Evolutionary conservation across 176 grass and related monocot species (phyloP), one percentile per base, ranked within the genome.

Genomic region (Avena atlantica): DNA sequence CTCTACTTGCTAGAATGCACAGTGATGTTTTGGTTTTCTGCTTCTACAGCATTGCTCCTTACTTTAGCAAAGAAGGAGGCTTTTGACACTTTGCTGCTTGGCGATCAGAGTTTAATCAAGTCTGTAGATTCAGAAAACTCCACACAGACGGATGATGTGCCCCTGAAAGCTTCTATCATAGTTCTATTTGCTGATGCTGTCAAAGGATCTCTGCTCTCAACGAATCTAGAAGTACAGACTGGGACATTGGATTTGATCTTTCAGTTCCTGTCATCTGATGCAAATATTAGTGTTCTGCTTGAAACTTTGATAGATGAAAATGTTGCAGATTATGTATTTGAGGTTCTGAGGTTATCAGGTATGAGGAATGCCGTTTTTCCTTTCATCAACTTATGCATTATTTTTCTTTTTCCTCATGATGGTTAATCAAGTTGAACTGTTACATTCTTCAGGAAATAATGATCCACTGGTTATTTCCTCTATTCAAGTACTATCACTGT

Each of bases 281-380:
- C 69, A 70, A 90, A 83, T 87, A 79, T 68, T 82, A 68, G 73
- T 78, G 82, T 62, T 85, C 86, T 90, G 49, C 91, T 98, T 79
- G 40, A 98, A 94, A 93, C 76, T 80, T 86, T 98, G 88, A 76
- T 94, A 52, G 79, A 95, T 45, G 88, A 95, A 89, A 91, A 88
- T 91, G 89, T 98, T 88, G 87, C 86, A 55, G 96, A 98, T 91
- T 98, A 98, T 82, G 76, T 98, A 87, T 95, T 98, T 56, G 96
- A 98, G 91, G 90, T 89, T 77, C 84, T 98, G 49, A 91, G 96
- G 73, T 70, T 94, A 63, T 95, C 96, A 92, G 93, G 96, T 98
- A 92, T 16, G 62, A 63, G 20, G 37, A 57, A 13, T 80, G 8
- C 57, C 6, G 10, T 75, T 84, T 90, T 45, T 81, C 2, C 12